Evolutionary conservation across 2,329 filamentous ascomycete genomes (phyloP).

Genomic region (Fusarium nelsonii): DNA sequence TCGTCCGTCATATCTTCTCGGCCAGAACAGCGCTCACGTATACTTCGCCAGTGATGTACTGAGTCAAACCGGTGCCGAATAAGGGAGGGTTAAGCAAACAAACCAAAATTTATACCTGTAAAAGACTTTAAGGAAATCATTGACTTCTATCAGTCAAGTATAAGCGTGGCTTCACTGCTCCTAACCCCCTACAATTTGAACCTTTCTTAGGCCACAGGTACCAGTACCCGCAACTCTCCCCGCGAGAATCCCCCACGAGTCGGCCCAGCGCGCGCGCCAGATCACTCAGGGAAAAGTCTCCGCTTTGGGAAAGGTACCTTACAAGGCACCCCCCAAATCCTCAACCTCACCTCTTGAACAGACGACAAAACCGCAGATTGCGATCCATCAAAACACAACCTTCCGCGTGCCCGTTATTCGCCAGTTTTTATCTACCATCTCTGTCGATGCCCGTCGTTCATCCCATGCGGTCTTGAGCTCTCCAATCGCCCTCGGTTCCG

Average conservation of each 20-base stretch:
- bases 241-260: conserved; percentile 31
- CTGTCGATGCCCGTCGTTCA: conserved; percentile 64
- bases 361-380: conserved; percentile 63
- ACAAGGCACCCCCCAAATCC: conserved; percentile 58
- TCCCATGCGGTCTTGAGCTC: conserved; percentile 63
- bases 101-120: conserved; percentile 9
- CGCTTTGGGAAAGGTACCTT: conserved; percentile 55
- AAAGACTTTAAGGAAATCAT: neutral
- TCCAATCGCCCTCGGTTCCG: conserved; percentile 60
- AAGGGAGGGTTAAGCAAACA: conserved; percentile 2
- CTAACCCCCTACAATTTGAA: conserved; percentile 22
- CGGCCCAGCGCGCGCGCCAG: conserved; percentile 39
- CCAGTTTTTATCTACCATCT: conserved; percentile 62
- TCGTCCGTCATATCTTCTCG: conserved; percentile 2
- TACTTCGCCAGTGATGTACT: conserved; percentile 36
- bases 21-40: conserved; percentile 21
- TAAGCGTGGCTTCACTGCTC: conserved; percentile 7
- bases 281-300: conserved; percentile 52
- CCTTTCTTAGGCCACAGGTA: conserved; percentile 39
- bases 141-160: neutral
- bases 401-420: conserved; percentile 56
- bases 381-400: conserved; percentile 65
- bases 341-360: conserved; percentile 69
- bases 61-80: conserved; percentile 18
- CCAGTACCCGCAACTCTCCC: conserved; percentile 42